phyloP scores from a whole-genome alignment of 441 rosid genomes.

The Erodium texanum region DNA sequence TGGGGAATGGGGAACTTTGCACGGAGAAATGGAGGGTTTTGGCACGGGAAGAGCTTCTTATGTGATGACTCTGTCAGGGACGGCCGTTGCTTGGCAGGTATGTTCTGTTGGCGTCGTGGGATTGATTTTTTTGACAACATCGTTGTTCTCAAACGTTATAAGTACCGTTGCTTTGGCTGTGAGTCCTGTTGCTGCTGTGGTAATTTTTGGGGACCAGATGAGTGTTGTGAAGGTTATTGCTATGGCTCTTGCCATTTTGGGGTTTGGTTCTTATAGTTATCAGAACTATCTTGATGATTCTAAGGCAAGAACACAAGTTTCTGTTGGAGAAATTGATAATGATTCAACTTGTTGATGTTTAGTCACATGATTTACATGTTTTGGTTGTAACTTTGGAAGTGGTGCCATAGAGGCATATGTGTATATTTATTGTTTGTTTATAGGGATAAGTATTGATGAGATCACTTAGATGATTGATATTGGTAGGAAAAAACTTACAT shows the following conservation, averaged over 20 bases:
- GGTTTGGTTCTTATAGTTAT: slow-evolving; percentile 60
- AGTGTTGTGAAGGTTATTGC: slow-evolving; percentile 63
- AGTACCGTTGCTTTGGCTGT: slow-evolving; percentile 69
- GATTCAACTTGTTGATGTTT: slow-evolving; percentile 20
- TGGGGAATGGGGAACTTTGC: slow-evolving; percentile 80
- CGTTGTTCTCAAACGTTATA: slow-evolving; percentile 83
- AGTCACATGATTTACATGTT: too few species aligned
- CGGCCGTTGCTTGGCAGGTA: slow-evolving; percentile 75
- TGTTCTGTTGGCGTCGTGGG: slow-evolving; percentile 87
- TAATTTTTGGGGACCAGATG: slow-evolving; percentile 65
- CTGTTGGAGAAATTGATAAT: slow-evolving; percentile 16
- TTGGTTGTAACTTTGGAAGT: too few species aligned
- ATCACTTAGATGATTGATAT: too few species aligned
- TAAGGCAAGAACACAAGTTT: slow-evolving; percentile 28
- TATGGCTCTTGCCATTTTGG: slow-evolving; percentile 69
- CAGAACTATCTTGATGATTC: slow-evolving; percentile 65
- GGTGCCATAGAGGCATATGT: too few species aligned
- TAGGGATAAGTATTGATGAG: too few species aligned
- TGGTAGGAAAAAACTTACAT: too few species aligned
- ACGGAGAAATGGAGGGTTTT: slow-evolving; percentile 55
- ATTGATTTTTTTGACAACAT: slow-evolving; percentile 68
- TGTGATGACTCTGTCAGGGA: slow-evolving; percentile 54
- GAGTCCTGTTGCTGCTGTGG: slow-evolving; percentile 62
- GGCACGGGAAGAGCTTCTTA: slow-evolving; percentile 50
- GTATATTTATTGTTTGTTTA: too few species aligned